phyloP scores from a whole-genome alignment of 2,329 filamentous ascomycete genomes.

The Aureobasidium uvarum region DNA sequence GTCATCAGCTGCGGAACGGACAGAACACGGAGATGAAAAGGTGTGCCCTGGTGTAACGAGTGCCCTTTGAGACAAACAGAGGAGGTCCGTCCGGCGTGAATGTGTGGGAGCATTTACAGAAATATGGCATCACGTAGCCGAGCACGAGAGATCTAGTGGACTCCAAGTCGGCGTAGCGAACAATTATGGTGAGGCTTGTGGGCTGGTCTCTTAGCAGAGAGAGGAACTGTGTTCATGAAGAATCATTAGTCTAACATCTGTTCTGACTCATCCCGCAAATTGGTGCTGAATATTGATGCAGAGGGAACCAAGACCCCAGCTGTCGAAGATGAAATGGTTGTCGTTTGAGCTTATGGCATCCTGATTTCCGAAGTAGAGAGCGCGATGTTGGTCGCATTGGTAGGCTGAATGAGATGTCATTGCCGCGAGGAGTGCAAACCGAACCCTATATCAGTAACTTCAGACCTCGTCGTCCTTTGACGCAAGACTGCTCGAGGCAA shows the following conservation, averaged over 20 bases:
- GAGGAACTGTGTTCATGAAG: constrained; percentile 22
- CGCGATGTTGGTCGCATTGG: background rate
- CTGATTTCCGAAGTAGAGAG: background rate
- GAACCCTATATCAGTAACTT: background rate
- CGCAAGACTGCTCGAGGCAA: background rate
- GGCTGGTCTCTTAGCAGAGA: background rate
- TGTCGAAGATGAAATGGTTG: background rate
- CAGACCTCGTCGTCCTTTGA: background rate
- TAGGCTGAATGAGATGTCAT: background rate
- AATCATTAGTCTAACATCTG: constrained; percentile 48
- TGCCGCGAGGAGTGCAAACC: background rate
- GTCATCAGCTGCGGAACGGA: background rate
- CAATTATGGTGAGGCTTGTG: background rate
- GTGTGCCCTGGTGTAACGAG: background rate
- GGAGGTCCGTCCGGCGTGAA: background rate
- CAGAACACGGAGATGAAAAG: too few relatives aligned
- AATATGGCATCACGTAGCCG: background rate
- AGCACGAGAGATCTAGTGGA: background rate
- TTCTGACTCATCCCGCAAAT: constrained; percentile 30
- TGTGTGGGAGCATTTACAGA: background rate
- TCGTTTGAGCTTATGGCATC: background rate
- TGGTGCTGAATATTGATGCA: background rate
- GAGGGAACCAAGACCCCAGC: background rate
- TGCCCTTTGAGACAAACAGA: too few relatives aligned
- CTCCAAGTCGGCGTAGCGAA: background rate